These are phyloP conservation scores for Yarrowia galli DNA, from an alignment of 1,139 yeast genomes.

Conservation along the genomic window DNA sequence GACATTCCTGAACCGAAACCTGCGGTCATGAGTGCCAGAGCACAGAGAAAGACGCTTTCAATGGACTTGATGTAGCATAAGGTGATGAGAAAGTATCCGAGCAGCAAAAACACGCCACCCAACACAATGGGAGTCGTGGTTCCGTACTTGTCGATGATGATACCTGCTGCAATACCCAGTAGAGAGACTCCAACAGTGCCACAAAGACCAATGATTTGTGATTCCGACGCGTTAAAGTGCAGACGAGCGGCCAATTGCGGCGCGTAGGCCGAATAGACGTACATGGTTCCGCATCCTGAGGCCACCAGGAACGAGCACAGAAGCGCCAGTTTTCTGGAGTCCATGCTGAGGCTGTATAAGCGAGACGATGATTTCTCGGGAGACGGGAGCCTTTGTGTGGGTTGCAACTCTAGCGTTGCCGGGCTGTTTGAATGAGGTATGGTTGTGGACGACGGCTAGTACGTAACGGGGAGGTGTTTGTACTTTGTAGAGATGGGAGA, in stretches of 20 bases:
- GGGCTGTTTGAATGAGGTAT: constrained; percentile 9
- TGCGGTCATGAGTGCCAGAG: constrained; percentile 48
- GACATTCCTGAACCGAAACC: constrained; percentile 54
- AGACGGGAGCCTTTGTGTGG: not conserved
- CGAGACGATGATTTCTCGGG: constrained; percentile 1
- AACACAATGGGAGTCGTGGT: constrained; percentile 54
- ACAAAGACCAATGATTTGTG: constrained; percentile 63
- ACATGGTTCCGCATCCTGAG: constrained; percentile 66
- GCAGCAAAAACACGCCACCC: constrained; percentile 47
- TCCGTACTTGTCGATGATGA: constrained; percentile 64
- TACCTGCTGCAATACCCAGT: constrained; percentile 68
- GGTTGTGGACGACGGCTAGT: not conserved
- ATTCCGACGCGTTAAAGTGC: constrained; percentile 60
- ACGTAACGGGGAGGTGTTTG: not conserved
- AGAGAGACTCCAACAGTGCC: constrained; percentile 68
- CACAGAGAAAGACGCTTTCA: constrained; percentile 46
- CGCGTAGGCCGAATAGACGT: constrained; percentile 68
- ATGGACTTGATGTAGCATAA: constrained; percentile 44
- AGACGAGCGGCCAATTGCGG: constrained; percentile 67
- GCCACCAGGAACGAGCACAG: constrained; percentile 35
- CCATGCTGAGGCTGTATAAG: constrained; percentile 12
- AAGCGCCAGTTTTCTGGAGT: constrained; percentile 21
- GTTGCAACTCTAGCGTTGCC: constrained; percentile 32
- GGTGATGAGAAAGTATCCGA: constrained; percentile 49
- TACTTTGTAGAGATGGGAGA: not conserved